A percentile compares a stretch with the other conserved stretches of the same genome.
phyloP scores from a whole-genome alignment of 371 early-diverging fungal genomes.

The Mortierella sp. region DNA sequence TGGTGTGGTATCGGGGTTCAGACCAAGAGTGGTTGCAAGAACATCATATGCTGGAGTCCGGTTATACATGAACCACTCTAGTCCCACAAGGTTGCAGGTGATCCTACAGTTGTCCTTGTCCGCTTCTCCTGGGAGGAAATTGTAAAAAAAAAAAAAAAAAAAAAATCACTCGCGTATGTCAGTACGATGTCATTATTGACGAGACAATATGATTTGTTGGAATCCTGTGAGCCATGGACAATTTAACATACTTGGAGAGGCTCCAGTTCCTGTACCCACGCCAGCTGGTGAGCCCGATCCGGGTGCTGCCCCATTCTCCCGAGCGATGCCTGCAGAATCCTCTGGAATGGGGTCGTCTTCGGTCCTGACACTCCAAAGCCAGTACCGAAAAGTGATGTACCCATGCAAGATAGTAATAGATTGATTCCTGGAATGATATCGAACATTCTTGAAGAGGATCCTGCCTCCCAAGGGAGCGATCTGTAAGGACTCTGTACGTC shows the following conservation, averaged over 20 bases:
- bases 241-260: too few species aligned
- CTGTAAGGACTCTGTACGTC: constrained; percentile 73
- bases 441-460: constrained; percentile 82
- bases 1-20: constrained; percentile 45
- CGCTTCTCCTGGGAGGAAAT: constrained; percentile 25
- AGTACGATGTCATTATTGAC: too few species aligned
- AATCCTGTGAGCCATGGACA: too few species aligned
- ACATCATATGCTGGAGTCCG: constrained; percentile 78
- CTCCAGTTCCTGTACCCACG: too few species aligned
- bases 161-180: neutral
- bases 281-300: too few species aligned
- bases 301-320: too few species aligned
- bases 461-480: constrained; percentile 83
- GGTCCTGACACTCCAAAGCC: constrained; percentile 74
- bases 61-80: constrained; percentile 90
- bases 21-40: constrained; percentile 68
- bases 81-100: constrained; percentile 77
- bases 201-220: too few species aligned
- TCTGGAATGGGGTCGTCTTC: constrained; percentile 55
- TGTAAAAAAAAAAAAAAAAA: neutral
- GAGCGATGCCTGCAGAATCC: constrained; percentile 23
- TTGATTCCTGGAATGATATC: constrained; percentile 79
- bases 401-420: constrained; percentile 82
- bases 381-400: constrained; percentile 81
- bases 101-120: constrained; percentile 67